Percentiles rank a stretch among this genome's conserved stretches.
These are phyloP conservation scores for Plectosphaerella plurivora DNA, from an alignment of 2,329 filamentous ascomycete genomes.

Conservation along the genomic window DNA sequence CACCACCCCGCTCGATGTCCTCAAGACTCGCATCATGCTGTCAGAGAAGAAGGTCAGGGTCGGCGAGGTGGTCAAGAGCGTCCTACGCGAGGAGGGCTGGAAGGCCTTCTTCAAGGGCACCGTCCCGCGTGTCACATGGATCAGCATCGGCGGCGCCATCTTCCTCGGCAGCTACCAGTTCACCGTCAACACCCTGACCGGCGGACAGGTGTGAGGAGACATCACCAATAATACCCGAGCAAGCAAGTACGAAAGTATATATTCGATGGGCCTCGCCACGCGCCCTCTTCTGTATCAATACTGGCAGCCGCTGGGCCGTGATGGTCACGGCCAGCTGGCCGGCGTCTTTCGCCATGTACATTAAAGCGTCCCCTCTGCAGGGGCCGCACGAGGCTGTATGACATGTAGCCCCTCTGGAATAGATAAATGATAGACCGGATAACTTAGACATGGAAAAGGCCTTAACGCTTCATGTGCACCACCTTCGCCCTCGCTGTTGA, in stretches of 20 bases:
- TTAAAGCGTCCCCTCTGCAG: neutral
- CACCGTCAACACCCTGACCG: conserved; percentile 69
- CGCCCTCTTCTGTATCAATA: neutral
- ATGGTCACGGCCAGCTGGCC: neutral
- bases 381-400: neutral
- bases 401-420: neutral
- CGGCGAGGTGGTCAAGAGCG: conserved; percentile 54
- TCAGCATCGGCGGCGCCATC: conserved; percentile 88
- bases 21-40: conserved; percentile 97
- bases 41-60: conserved; percentile 63
- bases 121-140: conserved; percentile 87
- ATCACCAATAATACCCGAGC: too few relatives aligned
- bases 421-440: neutral
- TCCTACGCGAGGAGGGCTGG: conserved; percentile 60
- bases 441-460: neutral
- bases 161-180: conserved; percentile 94
- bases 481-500: neutral
- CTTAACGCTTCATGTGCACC: conserved; percentile 2
- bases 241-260: neutral
- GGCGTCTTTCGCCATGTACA: neutral
- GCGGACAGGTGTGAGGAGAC: conserved; percentile 10
- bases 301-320: neutral
- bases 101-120: conserved; percentile 70
- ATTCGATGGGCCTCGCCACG: neutral
- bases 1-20: conserved; percentile 90